A percentile compares a stretch with the other conserved stretches of the same genome.
These are phyloP conservation scores for Ustilaginoidea virens DNA, from an alignment of 2,329 filamentous ascomycete species.

Conservation along the genomic window DNA sequence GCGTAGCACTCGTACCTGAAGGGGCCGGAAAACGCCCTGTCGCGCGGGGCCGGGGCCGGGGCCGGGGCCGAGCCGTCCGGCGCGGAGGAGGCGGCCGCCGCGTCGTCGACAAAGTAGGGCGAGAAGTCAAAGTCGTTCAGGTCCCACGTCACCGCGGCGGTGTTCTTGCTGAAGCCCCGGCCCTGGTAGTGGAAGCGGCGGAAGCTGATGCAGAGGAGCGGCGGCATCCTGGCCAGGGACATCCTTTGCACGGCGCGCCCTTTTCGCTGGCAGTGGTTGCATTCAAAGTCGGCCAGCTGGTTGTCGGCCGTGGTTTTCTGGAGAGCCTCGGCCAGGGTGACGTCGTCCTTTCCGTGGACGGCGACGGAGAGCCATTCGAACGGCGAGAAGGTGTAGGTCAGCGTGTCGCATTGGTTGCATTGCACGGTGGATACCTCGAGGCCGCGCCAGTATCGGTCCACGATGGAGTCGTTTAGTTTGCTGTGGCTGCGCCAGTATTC, in stretches of 20 bases:
- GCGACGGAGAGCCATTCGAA: constrained; percentile 40
- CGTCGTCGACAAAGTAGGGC: constrained; percentile 24
- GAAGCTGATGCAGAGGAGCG: constrained; percentile 64
- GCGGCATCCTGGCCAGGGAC: constrained; percentile 62
- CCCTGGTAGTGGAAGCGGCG: constrained; percentile 36
- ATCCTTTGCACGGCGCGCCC: constrained; percentile 55
- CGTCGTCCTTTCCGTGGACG: constrained; percentile 15
- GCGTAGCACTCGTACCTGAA: constrained; percentile 78
- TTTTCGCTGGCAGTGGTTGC: constrained; percentile 56
- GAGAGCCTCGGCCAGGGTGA: constrained; percentile 45
- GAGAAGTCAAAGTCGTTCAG: constrained; percentile 49
- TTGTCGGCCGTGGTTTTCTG: constrained; percentile 55
- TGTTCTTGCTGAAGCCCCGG: constrained; percentile 43
- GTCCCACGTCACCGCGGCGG: constrained; percentile 60
- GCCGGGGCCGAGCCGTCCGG: constrained; percentile 10
- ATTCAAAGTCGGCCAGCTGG: constrained; percentile 52
- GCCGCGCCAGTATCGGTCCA: constrained; percentile 67
- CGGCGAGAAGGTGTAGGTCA: constrained; percentile 25
- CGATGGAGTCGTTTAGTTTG: constrained; percentile 55
- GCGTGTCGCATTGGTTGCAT: constrained; percentile 43
- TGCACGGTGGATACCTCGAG: constrained; percentile 58
- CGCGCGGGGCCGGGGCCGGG: constrained; percentile 12
- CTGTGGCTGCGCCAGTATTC: constrained; percentile 63
- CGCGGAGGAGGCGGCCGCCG: constrained; percentile 10
- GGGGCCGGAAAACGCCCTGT: constrained; percentile 31